Evolutionary conservation across 1,139 yeast genomes (phyloP).

Genomic region (Zygosaccharomyces sapae): DNA sequence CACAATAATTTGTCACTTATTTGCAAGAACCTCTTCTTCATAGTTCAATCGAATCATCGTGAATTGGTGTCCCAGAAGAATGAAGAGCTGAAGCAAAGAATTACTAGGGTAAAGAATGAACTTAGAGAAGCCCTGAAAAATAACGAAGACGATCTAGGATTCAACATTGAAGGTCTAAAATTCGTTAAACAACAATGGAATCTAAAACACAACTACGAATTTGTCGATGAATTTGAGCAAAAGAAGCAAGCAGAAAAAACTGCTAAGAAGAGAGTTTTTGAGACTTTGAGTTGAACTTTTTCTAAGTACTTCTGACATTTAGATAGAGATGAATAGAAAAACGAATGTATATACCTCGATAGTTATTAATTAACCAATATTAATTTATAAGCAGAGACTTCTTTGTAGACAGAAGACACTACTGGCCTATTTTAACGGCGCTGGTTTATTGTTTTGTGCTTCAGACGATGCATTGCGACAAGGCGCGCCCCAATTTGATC

Average conservation of each 20-base stretch:
- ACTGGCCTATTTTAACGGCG: too few species aligned
- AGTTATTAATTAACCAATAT: too few species aligned
- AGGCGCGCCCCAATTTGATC: too few species aligned
- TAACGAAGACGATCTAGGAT: constrained; percentile 66
- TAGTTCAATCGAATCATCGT: constrained; percentile 67
- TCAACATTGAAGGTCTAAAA: constrained; percentile 77
- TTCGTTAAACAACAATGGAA: constrained; percentile 77
- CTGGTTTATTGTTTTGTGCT: too few species aligned
- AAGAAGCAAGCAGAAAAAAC: constrained; percentile 50
- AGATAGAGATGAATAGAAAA: not conserved
- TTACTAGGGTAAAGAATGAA: constrained; percentile 54
- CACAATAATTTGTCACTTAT: constrained; percentile 55
- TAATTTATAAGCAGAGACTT: too few species aligned
- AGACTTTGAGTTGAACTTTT: constrained; percentile 27
- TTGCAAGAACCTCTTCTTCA: constrained; percentile 69
- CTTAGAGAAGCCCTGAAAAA: constrained; percentile 50
- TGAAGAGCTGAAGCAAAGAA: constrained; percentile 54
- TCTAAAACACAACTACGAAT: constrained; percentile 65
- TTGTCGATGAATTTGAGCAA: constrained; percentile 65
- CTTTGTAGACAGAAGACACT: too few species aligned
- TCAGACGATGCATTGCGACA: too few species aligned
- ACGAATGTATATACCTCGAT: too few species aligned
- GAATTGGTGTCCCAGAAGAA: constrained; percentile 69
- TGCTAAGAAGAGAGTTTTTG: constrained; percentile 66
- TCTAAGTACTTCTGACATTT: too few species aligned